phyloP scores from a whole-genome alignment of 2,329 filamentous ascomycete genomes.

The Balansia obtecta region DNA sequence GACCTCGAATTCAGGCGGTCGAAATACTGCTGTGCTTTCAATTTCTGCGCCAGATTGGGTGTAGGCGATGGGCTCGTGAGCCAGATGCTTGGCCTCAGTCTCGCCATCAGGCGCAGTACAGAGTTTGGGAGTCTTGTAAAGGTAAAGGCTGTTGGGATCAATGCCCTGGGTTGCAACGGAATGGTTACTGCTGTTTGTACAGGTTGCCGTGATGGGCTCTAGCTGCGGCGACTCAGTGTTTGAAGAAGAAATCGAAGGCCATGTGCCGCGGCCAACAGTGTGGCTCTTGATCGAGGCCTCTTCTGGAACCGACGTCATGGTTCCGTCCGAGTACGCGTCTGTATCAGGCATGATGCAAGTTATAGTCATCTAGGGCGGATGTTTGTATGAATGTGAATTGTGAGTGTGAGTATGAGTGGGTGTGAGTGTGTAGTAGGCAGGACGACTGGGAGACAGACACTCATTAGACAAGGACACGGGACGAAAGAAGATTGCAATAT shows the following conservation, averaged over 20 bases:
- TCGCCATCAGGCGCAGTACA: conserved; percentile 25
- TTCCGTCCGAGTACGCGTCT: neutral
- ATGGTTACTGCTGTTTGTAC: conserved; percentile 11
- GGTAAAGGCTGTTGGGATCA: conserved; percentile 15
- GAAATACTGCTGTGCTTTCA: conserved; percentile 28
- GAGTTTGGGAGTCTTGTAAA: conserved; percentile 24
- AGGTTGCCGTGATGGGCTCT: neutral
- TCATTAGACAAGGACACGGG: neutral
- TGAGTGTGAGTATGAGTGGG: too few species aligned
- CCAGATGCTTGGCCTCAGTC: conserved; percentile 26
- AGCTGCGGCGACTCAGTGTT: neutral
- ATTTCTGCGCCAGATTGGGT: conserved; percentile 29
- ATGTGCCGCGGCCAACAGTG: neutral
- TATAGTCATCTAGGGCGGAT: neutral
- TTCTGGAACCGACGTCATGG: conserved; percentile 2
- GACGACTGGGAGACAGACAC: neutral
- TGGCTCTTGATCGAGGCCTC: neutral
- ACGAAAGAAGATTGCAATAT: neutral
- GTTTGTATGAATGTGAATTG: too few species aligned
- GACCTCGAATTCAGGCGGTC: conserved; percentile 54
- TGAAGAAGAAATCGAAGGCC: neutral
- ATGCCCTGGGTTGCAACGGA: conserved; percentile 7
- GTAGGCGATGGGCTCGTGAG: conserved; percentile 32
- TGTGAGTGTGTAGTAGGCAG: neutral
- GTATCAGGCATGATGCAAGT: neutral